These are phyloP conservation scores for Sphaerulina populicola DNA, from an alignment of 2,329 filamentous ascomycete species.

Conservation along the genomic window DNA sequence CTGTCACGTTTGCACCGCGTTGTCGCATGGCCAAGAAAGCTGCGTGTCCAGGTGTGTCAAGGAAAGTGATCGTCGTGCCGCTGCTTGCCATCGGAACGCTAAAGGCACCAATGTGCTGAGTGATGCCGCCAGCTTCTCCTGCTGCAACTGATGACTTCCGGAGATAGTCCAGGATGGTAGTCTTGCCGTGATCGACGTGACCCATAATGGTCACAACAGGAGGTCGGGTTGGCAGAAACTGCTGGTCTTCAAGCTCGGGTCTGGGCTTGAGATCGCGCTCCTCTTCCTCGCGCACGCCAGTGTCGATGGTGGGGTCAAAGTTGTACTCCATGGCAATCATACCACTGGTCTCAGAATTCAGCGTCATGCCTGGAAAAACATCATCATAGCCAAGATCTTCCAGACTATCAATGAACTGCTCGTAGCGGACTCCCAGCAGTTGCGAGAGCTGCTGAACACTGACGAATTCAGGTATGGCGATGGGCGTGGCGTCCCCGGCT, in stretches of 20 bases:
- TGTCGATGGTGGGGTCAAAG: conserved; percentile 61
- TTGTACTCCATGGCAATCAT: conserved; percentile 89
- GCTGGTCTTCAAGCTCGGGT: conserved; percentile 59
- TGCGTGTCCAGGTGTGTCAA: conserved; percentile 92
- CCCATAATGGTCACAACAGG: conserved; percentile 99
- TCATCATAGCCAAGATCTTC: conserved; percentile 84
- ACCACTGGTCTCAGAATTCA: conserved; percentile 83
- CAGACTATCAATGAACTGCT: conserved; percentile 66
- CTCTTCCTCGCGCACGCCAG: conserved; percentile 47
- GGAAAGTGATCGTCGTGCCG: conserved; percentile 86
- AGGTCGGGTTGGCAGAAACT: conserved; percentile 62
- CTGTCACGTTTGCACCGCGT: conserved; percentile 88
- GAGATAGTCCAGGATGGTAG: conserved; percentile 86
- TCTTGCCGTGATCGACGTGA: conserved; percentile 97
- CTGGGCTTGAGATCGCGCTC: conserved; percentile 65
- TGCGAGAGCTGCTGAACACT: conserved; percentile 74
- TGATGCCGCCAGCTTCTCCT: conserved; percentile 91
- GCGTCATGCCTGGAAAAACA: conserved; percentile 69
- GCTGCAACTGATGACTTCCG: conserved; percentile 87
- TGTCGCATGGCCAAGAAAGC: conserved; percentile 95
- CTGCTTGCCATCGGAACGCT: conserved; percentile 67
- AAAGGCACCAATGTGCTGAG: conserved; percentile 96
- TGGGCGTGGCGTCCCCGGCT: conserved; percentile 45
- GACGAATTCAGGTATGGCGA: conserved; percentile 84
- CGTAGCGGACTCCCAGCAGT: conserved; percentile 61